phyloP scores from a whole-genome alignment of 2,329 filamentous ascomycete genomes.

The Cladophialophora exuberans region DNA sequence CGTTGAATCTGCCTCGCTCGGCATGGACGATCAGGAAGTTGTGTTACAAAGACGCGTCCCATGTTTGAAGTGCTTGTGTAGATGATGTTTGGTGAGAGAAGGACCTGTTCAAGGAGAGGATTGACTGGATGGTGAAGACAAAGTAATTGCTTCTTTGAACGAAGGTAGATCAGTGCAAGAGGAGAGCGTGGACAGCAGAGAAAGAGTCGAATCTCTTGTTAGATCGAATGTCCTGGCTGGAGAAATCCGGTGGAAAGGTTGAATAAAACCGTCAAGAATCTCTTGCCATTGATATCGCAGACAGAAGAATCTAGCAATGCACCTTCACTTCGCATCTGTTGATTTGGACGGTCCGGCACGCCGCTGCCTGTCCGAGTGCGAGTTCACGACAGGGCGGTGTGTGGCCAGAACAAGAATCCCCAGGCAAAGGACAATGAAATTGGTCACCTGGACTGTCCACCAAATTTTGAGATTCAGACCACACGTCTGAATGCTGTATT shows the following conservation, averaged over 20 bases:
- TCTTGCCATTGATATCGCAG: too few relatives aligned
- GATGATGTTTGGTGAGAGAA: not conserved
- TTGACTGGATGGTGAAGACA: too few relatives aligned
- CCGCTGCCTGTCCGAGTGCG: too few relatives aligned
- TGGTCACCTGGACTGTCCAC: constrained; percentile 85
- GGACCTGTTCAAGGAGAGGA: too few relatives aligned
- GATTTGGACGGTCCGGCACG: too few relatives aligned
- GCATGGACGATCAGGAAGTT: not conserved
- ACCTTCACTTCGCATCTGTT: not conserved
- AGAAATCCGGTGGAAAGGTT: not conserved
- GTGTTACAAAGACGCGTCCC: not conserved
- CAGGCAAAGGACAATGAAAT: constrained; percentile 55
- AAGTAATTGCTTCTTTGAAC: too few relatives aligned
- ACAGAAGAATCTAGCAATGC: too few relatives aligned
- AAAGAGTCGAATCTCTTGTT: too few relatives aligned
- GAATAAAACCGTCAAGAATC: not conserved
- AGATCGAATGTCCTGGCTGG: too few relatives aligned
- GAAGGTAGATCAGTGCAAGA: too few relatives aligned
- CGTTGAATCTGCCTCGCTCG: not conserved
- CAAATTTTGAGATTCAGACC: constrained; percentile 82
- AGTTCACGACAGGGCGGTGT: not conserved
- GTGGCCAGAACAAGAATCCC: constrained; percentile 9
- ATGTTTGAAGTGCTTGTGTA: not conserved
- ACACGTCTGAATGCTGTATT: constrained; percentile 78
- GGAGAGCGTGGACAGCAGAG: too few relatives aligned